A percentile compares a stretch with the other conserved stretches of the same genome.
Evolutionary conservation across 805 yeast genomes (phyloP).

Genomic region (Metschnikowia rubicola): DNA sequence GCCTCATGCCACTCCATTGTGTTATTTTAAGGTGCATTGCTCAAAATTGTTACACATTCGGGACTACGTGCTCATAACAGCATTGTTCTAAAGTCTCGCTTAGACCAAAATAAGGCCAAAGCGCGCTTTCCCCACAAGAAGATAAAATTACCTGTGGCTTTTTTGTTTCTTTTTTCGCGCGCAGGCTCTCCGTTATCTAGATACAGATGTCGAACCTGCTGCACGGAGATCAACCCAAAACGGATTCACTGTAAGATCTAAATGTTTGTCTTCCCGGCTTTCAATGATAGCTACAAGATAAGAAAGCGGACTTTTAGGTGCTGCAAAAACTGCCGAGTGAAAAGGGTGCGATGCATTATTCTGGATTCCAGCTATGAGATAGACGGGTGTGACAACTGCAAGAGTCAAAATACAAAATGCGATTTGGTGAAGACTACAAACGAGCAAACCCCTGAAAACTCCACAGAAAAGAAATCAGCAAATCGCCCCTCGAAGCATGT

Average conservation of each 20-base stretch:
- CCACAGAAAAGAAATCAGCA: not conserved
- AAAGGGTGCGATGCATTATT: constrained; percentile 24
- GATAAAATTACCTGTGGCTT: no score
- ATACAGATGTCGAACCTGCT: no score
- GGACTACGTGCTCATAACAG: no score
- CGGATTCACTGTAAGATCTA: not conserved
- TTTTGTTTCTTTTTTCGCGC: no score
- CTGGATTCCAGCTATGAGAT: constrained; percentile 20
- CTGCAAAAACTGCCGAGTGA: constrained; percentile 37
- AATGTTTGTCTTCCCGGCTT: constrained; percentile 43
- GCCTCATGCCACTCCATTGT: no score
- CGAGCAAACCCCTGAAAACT: not conserved
- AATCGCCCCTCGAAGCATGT: not conserved
- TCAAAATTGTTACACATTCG: no score
- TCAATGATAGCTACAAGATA: constrained; percentile 35
- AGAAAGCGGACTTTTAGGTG: constrained; percentile 43
- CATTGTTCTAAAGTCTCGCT: no score
- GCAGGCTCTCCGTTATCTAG: no score
- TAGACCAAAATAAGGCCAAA: no score
- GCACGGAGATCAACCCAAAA: no score
- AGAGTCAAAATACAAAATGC: constrained; percentile 11
- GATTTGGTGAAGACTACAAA: constrained; percentile 11
- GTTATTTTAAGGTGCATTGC: no score
- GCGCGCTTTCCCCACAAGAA: no score
- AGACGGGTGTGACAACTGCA: constrained; percentile 24